A percentile compares a stretch with the other conserved stretches of the same genome.
phyloP scores from a whole-genome alignment of 2,329 filamentous ascomycete species.

The Pezicula radicicola region DNA sequence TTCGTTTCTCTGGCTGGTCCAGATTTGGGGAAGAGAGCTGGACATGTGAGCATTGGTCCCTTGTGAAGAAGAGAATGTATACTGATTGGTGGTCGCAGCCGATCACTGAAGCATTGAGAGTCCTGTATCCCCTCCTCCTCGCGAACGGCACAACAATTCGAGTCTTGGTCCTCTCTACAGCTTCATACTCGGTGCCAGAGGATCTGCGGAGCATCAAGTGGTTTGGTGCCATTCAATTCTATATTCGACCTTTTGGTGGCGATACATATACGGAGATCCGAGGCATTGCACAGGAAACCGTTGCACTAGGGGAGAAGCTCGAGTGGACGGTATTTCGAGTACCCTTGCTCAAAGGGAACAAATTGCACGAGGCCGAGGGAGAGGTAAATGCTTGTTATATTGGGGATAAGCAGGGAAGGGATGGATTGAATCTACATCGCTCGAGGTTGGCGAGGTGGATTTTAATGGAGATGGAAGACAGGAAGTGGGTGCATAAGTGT shows the following conservation, averaged over 20 bases:
- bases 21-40: conserved; percentile 13
- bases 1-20: conserved; percentile 23
- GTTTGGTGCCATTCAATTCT: conserved; percentile 18
- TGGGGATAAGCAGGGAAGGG: conserved; percentile 18
- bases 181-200: conserved; percentile 20
- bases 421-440: conserved; percentile 17
- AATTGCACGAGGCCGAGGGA: conserved; percentile 11
- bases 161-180: conserved; percentile 21
- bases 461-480: conserved; percentile 18
- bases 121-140: conserved; percentile 18
- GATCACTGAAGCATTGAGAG: conserved; percentile 18
- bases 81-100: conserved; percentile 10
- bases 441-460: conserved; percentile 21
- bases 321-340: conserved; percentile 23
- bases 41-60: conserved; percentile 10
- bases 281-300: conserved; percentile 19
- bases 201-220: conserved; percentile 16
- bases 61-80: neutral
- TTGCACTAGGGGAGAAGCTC: conserved; percentile 16
- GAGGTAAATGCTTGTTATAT: conserved; percentile 17
- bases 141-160: conserved; percentile 11
- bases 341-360: conserved; percentile 14
- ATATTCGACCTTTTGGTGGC: conserved; percentile 18
- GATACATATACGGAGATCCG: conserved; percentile 17
- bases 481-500: conserved; percentile 14